Conservation (phyloP, 2,329 filamentous ascomycete genomes). For the Pseudogymnoascus sp. region DNA sequence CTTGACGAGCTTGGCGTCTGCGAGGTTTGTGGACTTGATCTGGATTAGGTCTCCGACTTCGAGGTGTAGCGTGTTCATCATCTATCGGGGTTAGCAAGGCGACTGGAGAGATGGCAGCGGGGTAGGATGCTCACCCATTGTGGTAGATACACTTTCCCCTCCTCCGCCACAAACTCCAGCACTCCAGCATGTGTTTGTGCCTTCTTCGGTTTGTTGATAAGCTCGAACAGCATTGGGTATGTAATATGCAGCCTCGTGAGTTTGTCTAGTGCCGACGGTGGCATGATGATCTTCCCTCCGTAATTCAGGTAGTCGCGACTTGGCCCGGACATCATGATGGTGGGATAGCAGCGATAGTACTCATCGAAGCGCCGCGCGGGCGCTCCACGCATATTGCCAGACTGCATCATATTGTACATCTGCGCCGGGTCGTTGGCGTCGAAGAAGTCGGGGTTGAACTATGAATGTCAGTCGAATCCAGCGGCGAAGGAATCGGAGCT, state of each 20-base stretch:
- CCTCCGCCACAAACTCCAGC: slow-evolving; percentile 93
- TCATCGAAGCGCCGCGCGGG: slow-evolving; percentile 81
- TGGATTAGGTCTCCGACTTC: slow-evolving; percentile 93
- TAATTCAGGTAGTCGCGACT: slow-evolving; percentile 88
- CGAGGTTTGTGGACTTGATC: slow-evolving; percentile 87
- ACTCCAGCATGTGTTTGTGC: slow-evolving; percentile 88
- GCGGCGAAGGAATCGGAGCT: not conserved
- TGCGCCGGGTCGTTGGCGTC: slow-evolving; percentile 24
- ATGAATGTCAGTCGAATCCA: slow-evolving; percentile 12
- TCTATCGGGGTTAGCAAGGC: slow-evolving; percentile 40
- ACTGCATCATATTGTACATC: slow-evolving; percentile 25
- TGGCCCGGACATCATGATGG: slow-evolving; percentile 85
- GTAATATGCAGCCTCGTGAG: slow-evolving; percentile 92
- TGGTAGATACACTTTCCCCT: slow-evolving; percentile 90
- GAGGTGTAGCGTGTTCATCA: slow-evolving; percentile 85
- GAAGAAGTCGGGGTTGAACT: slow-evolving; percentile 24
- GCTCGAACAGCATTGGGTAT: slow-evolving; percentile 94
- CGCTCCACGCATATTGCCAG: slow-evolving; percentile 17
- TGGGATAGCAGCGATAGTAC: slow-evolving; percentile 94
- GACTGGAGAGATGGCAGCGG: not conserved
- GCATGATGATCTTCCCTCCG: slow-evolving; percentile 94
- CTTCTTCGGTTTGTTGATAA: slow-evolving; percentile 76
- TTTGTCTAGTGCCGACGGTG: slow-evolving; percentile 93
- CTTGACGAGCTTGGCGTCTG: slow-evolving; percentile 87
- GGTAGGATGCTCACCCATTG: slow-evolving; percentile 63